These are phyloP conservation scores for Cenchrus americanus DNA, from an alignment of 176 grass and related monocot genomes.

Conservation along the genomic window DNA sequence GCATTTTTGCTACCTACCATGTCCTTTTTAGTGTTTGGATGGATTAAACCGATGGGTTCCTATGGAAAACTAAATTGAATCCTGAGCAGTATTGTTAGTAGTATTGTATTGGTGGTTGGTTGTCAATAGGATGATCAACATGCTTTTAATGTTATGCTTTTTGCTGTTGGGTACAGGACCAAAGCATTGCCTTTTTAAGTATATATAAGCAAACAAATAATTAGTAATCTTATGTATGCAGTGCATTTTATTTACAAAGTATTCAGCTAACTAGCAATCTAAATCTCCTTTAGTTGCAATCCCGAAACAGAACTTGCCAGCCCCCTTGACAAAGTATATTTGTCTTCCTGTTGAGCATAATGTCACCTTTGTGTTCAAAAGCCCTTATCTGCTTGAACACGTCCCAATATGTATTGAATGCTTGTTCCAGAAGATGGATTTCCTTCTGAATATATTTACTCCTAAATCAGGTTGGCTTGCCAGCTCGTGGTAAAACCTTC, in stretches of 20 bases:
- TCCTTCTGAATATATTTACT: constrained; percentile 40
- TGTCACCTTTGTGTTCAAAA: constrained; percentile 2
- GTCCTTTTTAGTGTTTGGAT: neutral
- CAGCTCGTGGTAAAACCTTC: constrained; percentile 97
- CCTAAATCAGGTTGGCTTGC: constrained; percentile 82
- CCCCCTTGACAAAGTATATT: neutral
- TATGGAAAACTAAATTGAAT: neutral
- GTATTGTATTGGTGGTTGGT: neutral
- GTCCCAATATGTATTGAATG: constrained; percentile 24
- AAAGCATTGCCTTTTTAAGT: neutral
- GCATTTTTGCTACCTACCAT: neutral
- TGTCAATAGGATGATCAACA: neutral
- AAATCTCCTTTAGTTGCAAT: constrained; percentile 19
- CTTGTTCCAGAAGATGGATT: constrained; percentile 27
- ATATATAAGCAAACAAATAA: constrained; percentile 18
- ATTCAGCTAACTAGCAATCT: constrained; percentile 7
- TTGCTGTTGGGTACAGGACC: neutral
- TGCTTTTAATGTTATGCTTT: neutral
- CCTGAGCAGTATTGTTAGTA: neutral
- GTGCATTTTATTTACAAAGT: constrained; percentile 1
- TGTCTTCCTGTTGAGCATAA: constrained; percentile 24
- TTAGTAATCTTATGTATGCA: constrained; percentile 11
- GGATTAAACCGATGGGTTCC: neutral
- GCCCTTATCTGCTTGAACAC: constrained; percentile 7
- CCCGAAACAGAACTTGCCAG: neutral